A percentile compares a stretch with the other conserved stretches of the same genome.
Evolutionary conservation across 805 yeast species (phyloP).

Genomic region (Tetrapisispora phaffii): DNA sequence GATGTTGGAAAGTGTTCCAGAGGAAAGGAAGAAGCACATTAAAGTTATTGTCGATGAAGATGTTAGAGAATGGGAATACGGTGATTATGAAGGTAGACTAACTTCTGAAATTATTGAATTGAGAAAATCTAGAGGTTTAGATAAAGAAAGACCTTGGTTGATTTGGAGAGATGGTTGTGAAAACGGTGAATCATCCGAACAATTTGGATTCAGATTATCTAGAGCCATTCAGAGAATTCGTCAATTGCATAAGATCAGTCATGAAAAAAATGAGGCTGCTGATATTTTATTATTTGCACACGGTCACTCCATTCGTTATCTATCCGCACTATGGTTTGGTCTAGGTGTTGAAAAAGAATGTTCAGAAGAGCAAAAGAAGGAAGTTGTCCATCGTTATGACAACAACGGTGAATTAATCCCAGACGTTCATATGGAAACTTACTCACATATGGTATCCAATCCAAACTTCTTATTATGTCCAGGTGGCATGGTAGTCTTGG

Average conservation of each 20-base stretch:
- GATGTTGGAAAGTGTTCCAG: slow-evolving; percentile 42
- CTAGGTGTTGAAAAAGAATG: slow-evolving; percentile 27
- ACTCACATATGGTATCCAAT: slow-evolving; percentile 36
- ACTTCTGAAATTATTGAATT: slow-evolving; percentile 56
- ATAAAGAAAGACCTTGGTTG: slow-evolving; percentile 46
- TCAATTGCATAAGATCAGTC: slow-evolving; percentile 45
- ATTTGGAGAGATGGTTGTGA: slow-evolving; percentile 94
- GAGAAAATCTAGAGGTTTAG: slow-evolving; percentile 52
- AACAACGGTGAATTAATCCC: slow-evolving; percentile 27
- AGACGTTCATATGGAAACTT: slow-evolving; percentile 26
- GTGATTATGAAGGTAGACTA: slow-evolving; percentile 82
- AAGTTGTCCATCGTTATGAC: slow-evolving; percentile 14
- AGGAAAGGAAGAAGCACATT: slow-evolving; percentile 34
- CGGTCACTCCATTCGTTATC: slow-evolving; percentile 84
- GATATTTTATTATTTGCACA: slow-evolving; percentile 84
- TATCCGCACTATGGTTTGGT: slow-evolving; percentile 79
- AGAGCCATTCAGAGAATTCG: slow-evolving; percentile 55
- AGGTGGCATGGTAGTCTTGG: slow-evolving; percentile 87
- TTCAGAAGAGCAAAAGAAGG: slow-evolving; percentile 14
- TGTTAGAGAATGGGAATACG: slow-evolving; percentile 91
- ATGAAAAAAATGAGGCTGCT: slow-evolving; percentile 42
- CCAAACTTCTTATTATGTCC: slow-evolving; percentile 86
- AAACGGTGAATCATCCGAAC: slow-evolving; percentile 62
- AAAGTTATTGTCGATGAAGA: slow-evolving; percentile 50
- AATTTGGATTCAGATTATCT: slow-evolving; percentile 68